Conservation (phyloP, 768 basidiomycete genomes). For the Psilocybe sp. region DNA sequence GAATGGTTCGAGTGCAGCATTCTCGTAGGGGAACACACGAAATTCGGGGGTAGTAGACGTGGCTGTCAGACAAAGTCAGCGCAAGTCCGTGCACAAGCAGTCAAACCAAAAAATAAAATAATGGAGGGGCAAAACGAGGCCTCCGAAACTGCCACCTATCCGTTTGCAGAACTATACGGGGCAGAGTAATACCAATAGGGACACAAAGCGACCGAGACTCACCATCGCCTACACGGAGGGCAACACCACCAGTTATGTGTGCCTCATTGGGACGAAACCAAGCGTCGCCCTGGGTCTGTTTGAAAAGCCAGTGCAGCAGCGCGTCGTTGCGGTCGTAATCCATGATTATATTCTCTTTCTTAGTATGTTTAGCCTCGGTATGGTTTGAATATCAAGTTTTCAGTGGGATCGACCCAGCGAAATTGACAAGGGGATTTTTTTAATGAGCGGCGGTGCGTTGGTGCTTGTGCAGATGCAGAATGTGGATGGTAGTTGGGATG, state of each 20-base stretch:
- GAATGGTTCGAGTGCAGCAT: conserved; percentile 66
- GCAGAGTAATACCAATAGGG: not conserved
- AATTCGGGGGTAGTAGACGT: conserved; percentile 41
- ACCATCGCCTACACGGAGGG: conserved; percentile 48
- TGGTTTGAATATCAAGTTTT: too few relatives aligned
- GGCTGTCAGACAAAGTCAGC: conserved; percentile 1
- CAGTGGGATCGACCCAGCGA: too few relatives aligned
- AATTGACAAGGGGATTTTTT: too few relatives aligned
- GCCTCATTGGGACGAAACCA: conserved; percentile 83
- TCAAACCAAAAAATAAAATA: not conserved
- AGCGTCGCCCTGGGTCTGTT: conserved; percentile 75
- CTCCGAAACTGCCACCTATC: not conserved
- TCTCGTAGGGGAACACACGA: conserved; percentile 85
- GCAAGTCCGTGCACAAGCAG: not conserved
- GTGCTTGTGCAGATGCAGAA: too few relatives aligned
- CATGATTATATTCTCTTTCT: conserved; percentile 25
- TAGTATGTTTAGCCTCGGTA: too few relatives aligned
- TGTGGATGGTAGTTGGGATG: too few relatives aligned
- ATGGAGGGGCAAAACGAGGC: not conserved
- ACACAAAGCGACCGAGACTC: conserved; percentile 29
- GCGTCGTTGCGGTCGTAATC: conserved; percentile 84
- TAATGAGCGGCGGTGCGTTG: too few relatives aligned
- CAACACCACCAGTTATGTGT: conserved; percentile 71
- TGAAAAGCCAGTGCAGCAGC: conserved; percentile 77
- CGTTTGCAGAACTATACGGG: not conserved